phyloP scores from a whole-genome alignment of 139 green algal genomes.

The Coelastrella sp. region DNA sequence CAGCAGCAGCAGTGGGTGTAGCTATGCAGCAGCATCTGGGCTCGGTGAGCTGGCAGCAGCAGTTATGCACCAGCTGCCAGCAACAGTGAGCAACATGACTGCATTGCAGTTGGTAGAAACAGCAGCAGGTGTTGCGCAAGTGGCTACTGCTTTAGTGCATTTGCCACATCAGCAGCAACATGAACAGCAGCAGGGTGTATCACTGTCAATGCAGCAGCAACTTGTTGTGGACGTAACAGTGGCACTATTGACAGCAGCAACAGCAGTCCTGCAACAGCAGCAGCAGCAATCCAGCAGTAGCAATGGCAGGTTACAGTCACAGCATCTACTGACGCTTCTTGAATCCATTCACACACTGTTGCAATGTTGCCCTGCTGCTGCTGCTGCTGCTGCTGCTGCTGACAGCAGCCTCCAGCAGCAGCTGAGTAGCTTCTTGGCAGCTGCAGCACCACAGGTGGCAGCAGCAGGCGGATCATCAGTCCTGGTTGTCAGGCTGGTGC shows the following conservation, averaged over 20 bases:
- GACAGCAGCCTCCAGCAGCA: not conserved
- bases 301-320: not conserved
- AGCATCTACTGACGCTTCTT: not conserved
- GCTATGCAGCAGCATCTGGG: not conserved
- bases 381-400: not conserved
- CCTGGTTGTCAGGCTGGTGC: not conserved
- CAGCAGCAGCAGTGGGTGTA: not conserved
- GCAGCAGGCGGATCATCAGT: not conserved
- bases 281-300: constrained; percentile 17
- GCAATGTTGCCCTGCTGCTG: not conserved
- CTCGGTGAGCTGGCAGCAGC: not conserved
- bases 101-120: constrained; percentile 11
- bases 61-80: not conserved
- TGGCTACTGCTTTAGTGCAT: not conserved
- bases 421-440: not conserved
- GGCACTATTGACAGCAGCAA: not conserved
- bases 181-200: not conserved
- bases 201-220: not conserved
- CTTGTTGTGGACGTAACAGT: not conserved
- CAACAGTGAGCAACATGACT: not conserved
- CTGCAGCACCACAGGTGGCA: not conserved
- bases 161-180: constrained; percentile 8
- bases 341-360: not conserved
- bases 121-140: not conserved
- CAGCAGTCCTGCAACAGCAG: not conserved